Evolutionary conservation across 2,329 filamentous ascomycete species (phyloP), one percentile per base, ranked within the genome.

Genomic region (Aspergillus pseudoviridinutans): DNA sequence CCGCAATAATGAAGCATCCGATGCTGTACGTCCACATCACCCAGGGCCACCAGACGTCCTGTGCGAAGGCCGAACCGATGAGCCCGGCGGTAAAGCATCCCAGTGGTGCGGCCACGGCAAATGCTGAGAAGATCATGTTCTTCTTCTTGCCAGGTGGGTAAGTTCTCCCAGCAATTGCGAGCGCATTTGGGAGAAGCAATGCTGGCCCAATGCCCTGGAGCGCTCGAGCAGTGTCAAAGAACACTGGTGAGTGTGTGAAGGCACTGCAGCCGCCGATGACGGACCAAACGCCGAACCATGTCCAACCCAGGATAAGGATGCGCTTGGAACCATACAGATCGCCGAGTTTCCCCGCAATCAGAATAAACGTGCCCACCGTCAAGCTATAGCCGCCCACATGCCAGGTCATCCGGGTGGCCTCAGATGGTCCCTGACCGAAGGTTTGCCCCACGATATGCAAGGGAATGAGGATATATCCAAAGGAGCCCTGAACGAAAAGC

Each of bases 171-270:
- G 89, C 70, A 12, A 90, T 76, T 2, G 85, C 86, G 24, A 89
- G 71, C 0, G 78, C 84, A 60, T 88, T 90, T 0, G 87, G 87
- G 25, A 89, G 74, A 10, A 81, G 73, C 35, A 90, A 76, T 0
- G 86, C 85, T 0, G 85, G 83, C 0, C 87, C 87, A 6, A 77
- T 65, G 3, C 74, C 84, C 60, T 87, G 84, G 2, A 86, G 67
- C 0, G 80, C 82, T 5, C 84, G 77, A n/a, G 77, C 76, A 38
- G 80, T 73, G 58, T 82, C 76, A 63, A 84, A 84, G 12, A 82
- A 70, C 1, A 76, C 71, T 6, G 42, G n/a, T 77, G 74, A 5
- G n/a, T 83, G 68, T 3, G 66, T 68, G 51, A 72, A 75, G 22
- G 74, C 71, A 27, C 65, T 68, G 8, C 75, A 50, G 0, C 74